Conservation (phyloP, 495 filamentous ascomycete species). For the Aspergillus campestris region DNA sequence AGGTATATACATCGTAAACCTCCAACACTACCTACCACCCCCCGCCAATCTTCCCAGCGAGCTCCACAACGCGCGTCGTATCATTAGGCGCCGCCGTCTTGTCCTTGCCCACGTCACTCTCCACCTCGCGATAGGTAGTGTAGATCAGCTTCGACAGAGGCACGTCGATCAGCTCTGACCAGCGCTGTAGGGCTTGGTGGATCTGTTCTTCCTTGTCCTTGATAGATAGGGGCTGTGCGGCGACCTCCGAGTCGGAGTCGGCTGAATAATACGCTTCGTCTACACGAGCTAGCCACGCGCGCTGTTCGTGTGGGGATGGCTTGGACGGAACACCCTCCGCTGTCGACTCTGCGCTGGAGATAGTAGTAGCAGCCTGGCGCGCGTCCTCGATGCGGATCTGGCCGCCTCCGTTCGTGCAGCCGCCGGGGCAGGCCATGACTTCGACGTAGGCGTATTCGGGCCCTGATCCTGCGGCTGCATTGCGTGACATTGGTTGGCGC, state of each 20-base stretch:
- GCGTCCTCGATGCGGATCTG: conserved; percentile 86
- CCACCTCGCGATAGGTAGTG: conserved; percentile 83
- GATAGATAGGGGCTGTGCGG: conserved; percentile 11
- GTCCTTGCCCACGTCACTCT: conserved; percentile 88
- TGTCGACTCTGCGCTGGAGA: conserved; percentile 5
- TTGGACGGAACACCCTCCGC: conserved; percentile 26
- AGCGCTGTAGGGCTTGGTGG: conserved; percentile 56
- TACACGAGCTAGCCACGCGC: conserved; percentile 74
- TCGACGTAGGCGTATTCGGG: conserved; percentile 82
- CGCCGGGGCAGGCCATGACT: conserved; percentile 97
- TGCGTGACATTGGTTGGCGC: conserved; percentile 28
- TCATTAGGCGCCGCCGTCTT: conserved; percentile 40
- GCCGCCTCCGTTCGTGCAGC: conserved; percentile 94
- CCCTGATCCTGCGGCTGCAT: conserved; percentile 28
- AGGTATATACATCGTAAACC: conserved; percentile 10
- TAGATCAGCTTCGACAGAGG: conserved; percentile 63
- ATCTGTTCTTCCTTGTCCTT: conserved; percentile 27
- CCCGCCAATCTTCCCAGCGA: conserved; percentile 88
- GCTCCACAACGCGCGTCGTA: conserved; percentile 75
- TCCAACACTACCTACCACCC: conserved; percentile 61
- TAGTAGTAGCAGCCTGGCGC: conserved; percentile 11
- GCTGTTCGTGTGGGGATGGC: conserved; percentile 64
- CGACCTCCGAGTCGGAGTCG: conserved; percentile 46
- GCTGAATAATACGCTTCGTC: conserved; percentile 94
- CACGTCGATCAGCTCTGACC: conserved; percentile 63